A percentile compares a stretch with the other conserved stretches of the same genome.
These are phyloP conservation scores for Ciborinia camelliae DNA, from an alignment of 2,329 filamentous ascomycete species.

Conservation along the genomic window DNA sequence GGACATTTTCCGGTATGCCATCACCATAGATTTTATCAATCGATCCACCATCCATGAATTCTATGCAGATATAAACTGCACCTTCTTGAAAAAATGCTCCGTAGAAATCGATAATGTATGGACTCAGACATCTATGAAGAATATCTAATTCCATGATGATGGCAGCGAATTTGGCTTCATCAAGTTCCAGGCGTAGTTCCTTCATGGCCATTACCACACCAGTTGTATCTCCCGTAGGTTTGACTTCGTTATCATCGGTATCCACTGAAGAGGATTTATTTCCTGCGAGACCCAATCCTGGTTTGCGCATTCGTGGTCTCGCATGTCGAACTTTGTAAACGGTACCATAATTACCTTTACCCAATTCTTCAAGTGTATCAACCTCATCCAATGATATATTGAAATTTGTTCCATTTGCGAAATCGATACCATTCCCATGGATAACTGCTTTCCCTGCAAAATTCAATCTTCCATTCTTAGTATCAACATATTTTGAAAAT, in stretches of 20 bases:
- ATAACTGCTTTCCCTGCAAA: conserved; percentile 93
- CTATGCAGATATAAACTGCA: conserved; percentile 98
- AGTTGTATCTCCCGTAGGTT: conserved; percentile 42
- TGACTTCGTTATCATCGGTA: conserved; percentile 34
- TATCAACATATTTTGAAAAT: conserved; percentile 81
- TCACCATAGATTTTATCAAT: conserved; percentile 94
- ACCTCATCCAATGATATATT: conserved; percentile 95
- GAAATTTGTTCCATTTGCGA: conserved; percentile 84
- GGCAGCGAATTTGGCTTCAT: conserved; percentile 93
- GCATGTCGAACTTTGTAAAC: conserved; percentile 95
- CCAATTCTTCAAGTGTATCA: conserved; percentile 86
- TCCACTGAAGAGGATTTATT: conserved; percentile 41
- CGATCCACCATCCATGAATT: conserved; percentile 98
- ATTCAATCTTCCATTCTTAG: conserved; percentile 77
- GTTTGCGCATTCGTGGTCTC: conserved; percentile 56
- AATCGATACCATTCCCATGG: conserved; percentile 85
- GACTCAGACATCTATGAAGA: conserved; percentile 88
- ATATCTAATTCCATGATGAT: conserved; percentile 98
- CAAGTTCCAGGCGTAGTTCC: conserved; percentile 90
- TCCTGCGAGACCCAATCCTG: conserved; percentile 55
- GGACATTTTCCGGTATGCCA: conserved; percentile 82
- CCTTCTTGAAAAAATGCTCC: conserved; percentile 99
- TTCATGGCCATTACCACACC: conserved; percentile 98
- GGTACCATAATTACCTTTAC: conserved; percentile 97
- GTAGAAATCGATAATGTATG: conserved; percentile 98